Evolutionary conservation across 352 stramenopile species (phyloP).

Genomic region (Pythium periplocum): DNA sequence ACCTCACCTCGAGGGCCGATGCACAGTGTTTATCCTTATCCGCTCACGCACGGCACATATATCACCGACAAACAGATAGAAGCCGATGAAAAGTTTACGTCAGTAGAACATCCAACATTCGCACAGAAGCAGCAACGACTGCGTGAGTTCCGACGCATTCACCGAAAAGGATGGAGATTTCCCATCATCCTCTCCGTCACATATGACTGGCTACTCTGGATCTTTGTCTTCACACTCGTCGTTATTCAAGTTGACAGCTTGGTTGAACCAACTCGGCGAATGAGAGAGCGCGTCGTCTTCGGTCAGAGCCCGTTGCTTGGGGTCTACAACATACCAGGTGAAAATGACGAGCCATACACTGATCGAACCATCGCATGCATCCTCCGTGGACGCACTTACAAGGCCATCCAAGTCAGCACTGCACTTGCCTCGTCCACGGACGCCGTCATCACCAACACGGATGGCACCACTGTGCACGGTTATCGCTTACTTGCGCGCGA

Average conservation of each 20-base stretch:
- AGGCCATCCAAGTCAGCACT: no score
- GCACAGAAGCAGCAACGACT: no score
- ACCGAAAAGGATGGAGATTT: no score
- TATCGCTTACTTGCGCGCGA: slow-evolving; percentile 23
- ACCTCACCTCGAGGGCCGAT: no score
- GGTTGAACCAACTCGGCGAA: slow-evolving; percentile 4
- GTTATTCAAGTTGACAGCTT: slow-evolving; percentile 22
- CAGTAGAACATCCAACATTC: no score
- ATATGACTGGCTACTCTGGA: slow-evolving; percentile 27
- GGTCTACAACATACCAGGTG: slow-evolving; percentile 18
- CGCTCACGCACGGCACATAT: no score
- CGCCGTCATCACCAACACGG: slow-evolving; percentile 20
- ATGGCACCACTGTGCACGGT: slow-evolving; percentile 22
- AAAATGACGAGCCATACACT: slow-evolving; percentile 40
- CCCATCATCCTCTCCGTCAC: no score
- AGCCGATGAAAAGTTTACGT: no score
- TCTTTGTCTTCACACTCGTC: slow-evolving; percentile 24
- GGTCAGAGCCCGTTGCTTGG: slow-evolving; percentile 8
- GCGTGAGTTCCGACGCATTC: no score
- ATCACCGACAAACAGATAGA: no score
- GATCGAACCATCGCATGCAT: slow-evolving; percentile 38
- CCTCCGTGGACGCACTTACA: no score
- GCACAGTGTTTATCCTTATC: no score
- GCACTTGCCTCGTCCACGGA: slow-evolving; percentile 3
- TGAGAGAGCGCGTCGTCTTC: background rate